These are phyloP conservation scores for Aureobasidium mangrovei DNA, from an alignment of 2,329 filamentous ascomycete species.

Conservation along the genomic window DNA sequence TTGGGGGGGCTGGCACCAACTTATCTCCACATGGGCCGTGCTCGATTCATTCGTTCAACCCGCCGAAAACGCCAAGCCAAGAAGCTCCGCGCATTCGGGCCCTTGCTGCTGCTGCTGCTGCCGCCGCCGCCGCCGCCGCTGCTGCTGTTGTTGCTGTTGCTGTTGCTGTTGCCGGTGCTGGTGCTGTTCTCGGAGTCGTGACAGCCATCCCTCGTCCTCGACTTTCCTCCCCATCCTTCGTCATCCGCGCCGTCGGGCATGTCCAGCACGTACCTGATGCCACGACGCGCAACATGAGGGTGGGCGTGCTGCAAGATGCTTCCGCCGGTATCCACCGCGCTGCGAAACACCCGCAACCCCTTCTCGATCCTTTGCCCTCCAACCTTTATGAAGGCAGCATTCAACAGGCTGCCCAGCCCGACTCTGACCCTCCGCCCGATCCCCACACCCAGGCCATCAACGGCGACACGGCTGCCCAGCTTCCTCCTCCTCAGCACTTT, in stretches of 20 bases:
- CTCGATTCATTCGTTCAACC: too few relatives aligned
- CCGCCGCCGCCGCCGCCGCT: too few relatives aligned
- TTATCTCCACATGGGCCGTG: background rate
- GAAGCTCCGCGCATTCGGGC: too few relatives aligned
- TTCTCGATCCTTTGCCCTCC: constrained; percentile 16
- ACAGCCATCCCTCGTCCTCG: too few relatives aligned
- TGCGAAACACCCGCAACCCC: constrained; percentile 23
- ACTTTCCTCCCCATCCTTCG: background rate
- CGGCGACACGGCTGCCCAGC: constrained; percentile 5
- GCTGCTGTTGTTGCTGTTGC: too few relatives aligned
- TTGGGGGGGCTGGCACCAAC: constrained; percentile 1
- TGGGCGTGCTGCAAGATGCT: constrained; percentile 19
- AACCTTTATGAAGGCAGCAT: constrained; percentile 14
- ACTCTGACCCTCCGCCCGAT: background rate
- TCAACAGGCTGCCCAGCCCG: background rate
- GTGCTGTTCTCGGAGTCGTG: too few relatives aligned
- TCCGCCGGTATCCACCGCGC: constrained; percentile 19
- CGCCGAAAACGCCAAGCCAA: too few relatives aligned
- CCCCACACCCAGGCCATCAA: constrained; percentile 10
- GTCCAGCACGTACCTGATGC: constrained; percentile 1
- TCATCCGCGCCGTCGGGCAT: background rate
- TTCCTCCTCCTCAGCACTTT: constrained; percentile 6
- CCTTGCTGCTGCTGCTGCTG: too few relatives aligned
- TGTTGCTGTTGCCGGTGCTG: too few relatives aligned
- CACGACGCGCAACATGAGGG: constrained; percentile 14